phyloP scores from a whole-genome alignment of 2,329 filamentous ascomycete species.

The Trichophyton benhamiae region DNA sequence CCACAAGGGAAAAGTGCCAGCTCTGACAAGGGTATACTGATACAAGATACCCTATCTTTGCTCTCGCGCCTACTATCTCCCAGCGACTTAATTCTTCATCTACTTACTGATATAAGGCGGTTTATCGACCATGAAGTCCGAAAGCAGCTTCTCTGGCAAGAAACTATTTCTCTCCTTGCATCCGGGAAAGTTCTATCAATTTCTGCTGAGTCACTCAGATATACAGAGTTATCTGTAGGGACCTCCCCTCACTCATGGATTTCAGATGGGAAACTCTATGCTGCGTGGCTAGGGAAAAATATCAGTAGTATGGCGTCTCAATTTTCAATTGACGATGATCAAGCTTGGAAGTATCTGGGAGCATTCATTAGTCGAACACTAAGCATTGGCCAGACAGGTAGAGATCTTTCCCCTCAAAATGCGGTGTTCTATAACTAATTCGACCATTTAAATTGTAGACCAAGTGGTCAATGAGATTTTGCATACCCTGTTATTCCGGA shows the following conservation, averaged over 20 bases:
- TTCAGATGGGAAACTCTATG: conserved; percentile 51
- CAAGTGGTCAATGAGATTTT: conserved; percentile 31
- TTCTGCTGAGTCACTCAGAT: conserved; percentile 42
- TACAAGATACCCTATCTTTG: conserved; percentile 27
- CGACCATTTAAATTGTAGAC: conserved; percentile 20
- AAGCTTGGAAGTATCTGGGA: conserved; percentile 26
- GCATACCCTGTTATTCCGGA: conserved; percentile 24
- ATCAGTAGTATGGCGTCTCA: conserved; percentile 37
- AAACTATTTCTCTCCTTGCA: conserved; percentile 46
- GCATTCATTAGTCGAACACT: conserved; percentile 48
- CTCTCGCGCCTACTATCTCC: conserved; percentile 33
- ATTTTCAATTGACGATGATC: conserved; percentile 28
- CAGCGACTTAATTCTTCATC: conserved; percentile 28
- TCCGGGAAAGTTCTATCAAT: conserved; percentile 49
- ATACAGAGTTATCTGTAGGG: conserved; percentile 23
- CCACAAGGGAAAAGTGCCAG: conserved; percentile 22
- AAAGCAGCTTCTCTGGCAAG: conserved; percentile 49
- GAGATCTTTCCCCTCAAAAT: neutral
- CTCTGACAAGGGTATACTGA: conserved; percentile 23
- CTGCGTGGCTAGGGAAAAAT: conserved; percentile 58
- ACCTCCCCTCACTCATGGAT: conserved; percentile 43
- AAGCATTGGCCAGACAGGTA: conserved; percentile 62
- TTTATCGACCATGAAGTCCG: conserved; percentile 33
- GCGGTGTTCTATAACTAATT: conserved; percentile 8
- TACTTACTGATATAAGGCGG: conserved; percentile 36